Conservation (phyloP, 2,329 filamentous ascomycete genomes). For the Pestalotiopsis sp. region DNA sequence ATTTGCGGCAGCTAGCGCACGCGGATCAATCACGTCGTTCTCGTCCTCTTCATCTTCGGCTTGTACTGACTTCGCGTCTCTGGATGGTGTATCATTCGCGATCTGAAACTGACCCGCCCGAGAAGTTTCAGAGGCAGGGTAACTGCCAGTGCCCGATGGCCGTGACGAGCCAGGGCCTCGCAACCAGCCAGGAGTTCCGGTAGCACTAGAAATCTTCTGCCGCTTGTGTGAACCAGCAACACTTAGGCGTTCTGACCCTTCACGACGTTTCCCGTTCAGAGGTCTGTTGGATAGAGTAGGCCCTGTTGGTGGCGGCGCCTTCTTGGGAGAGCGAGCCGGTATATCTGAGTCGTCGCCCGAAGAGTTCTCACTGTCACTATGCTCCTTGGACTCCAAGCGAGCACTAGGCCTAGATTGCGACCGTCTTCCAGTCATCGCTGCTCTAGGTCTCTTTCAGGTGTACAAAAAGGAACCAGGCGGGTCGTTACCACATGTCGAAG, state of each 20-base stretch:
- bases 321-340: no score
- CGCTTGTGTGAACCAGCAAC: neutral
- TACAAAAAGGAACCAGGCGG: no score
- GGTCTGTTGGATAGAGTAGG: neutral
- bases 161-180: neutral
- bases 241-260: neutral
- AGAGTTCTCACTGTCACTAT: no score
- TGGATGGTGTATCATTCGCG: neutral
- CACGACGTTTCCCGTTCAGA: neutral
- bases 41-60: conserved; percentile 24
- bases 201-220: neutral
- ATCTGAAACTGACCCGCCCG: neutral
- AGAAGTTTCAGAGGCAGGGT: neutral
- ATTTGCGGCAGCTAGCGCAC: conserved; percentile 19
- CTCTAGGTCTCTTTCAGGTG: no score
- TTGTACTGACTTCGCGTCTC: neutral
- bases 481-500: no score
- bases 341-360: no score
- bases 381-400: no score
- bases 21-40: neutral
- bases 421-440: no score
- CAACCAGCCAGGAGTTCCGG: neutral
- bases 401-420: no score
- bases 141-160: neutral
- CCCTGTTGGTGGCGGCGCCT: no score